A percentile compares a stretch with the other conserved stretches of the same genome.
These are phyloP conservation scores for Coemansia sp. DNA, from an alignment of 371 early-diverging fungal species.

Conservation along the genomic window DNA sequence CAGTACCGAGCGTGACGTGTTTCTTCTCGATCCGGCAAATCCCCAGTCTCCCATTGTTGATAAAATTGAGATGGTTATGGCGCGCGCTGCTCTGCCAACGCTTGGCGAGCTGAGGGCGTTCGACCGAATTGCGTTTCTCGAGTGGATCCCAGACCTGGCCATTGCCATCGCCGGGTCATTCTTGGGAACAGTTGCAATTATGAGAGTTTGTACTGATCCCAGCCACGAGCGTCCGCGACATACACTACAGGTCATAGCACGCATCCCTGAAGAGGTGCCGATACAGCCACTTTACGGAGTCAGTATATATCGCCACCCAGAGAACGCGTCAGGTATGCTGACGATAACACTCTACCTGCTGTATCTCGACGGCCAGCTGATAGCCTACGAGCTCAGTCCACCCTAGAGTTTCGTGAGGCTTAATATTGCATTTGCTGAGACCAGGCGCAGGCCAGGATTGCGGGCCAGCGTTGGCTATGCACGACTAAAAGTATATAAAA, in stretches of 20 bases:
- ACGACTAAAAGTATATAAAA: too few species aligned
- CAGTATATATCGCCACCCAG: conserved; percentile 22
- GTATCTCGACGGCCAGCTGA: conserved; percentile 22
- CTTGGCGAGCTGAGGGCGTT: conserved; percentile 12
- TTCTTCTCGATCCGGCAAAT: conserved; percentile 34
- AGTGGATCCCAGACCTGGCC: conserved; percentile 42
- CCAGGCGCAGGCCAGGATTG: neutral
- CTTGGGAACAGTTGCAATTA: conserved; percentile 22
- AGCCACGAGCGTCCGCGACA: neutral
- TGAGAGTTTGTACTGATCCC: conserved; percentile 1
- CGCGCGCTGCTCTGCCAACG: conserved; percentile 10
- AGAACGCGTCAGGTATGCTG: neutral
- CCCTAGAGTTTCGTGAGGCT: neutral
- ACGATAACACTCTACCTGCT: conserved; percentile 14
- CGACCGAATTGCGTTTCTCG: conserved; percentile 40
- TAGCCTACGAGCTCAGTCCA: conserved; percentile 21
- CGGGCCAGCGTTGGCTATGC: neutral
- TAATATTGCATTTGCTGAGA: neutral
- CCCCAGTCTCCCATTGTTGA: conserved; percentile 17
- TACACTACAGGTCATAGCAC: conserved; percentile 11
- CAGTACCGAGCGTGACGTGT: conserved; percentile 24
- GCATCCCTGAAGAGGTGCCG: conserved; percentile 9
- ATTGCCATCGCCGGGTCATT: conserved; percentile 28
- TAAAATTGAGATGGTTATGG: conserved; percentile 9
- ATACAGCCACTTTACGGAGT: conserved; percentile 30